Evolutionary conservation across 2,329 filamentous ascomycete species (phyloP).

Genomic region (Colletotrichum abscissum): DNA sequence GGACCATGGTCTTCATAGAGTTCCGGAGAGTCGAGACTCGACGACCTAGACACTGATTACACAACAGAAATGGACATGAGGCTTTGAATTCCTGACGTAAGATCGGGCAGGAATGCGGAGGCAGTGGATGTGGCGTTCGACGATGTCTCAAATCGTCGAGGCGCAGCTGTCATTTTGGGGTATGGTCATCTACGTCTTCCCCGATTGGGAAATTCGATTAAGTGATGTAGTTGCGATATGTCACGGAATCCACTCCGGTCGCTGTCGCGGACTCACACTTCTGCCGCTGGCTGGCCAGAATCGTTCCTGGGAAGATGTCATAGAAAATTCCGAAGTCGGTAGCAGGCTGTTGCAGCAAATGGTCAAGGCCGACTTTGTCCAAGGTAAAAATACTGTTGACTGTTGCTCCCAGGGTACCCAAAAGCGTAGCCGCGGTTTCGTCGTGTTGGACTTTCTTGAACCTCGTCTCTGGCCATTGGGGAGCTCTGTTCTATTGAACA

Average conservation of each 20-base stretch:
- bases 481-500: no score
- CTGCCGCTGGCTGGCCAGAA: no score
- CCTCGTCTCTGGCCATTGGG: no score
- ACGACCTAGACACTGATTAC: background rate
- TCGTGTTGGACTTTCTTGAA: no score
- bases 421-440: no score
- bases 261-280: background rate
- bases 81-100: background rate
- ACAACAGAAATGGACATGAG: background rate
- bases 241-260: background rate
- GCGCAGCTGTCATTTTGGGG: background rate
- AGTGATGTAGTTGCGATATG: background rate
- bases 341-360: no score
- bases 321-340: no score
- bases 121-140: constrained; percentile 7
- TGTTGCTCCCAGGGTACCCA: no score
- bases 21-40: background rate
- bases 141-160: constrained; percentile 16
- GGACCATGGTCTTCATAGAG: background rate
- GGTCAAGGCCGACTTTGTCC: no score
- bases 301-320: no score
- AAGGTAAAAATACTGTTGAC: no score
- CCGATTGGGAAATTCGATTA: background rate
- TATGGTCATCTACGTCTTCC: background rate
- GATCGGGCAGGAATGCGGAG: background rate